phyloP scores from a whole-genome alignment of 164 flowering plant species.

The Liquidambar formosana region DNA sequence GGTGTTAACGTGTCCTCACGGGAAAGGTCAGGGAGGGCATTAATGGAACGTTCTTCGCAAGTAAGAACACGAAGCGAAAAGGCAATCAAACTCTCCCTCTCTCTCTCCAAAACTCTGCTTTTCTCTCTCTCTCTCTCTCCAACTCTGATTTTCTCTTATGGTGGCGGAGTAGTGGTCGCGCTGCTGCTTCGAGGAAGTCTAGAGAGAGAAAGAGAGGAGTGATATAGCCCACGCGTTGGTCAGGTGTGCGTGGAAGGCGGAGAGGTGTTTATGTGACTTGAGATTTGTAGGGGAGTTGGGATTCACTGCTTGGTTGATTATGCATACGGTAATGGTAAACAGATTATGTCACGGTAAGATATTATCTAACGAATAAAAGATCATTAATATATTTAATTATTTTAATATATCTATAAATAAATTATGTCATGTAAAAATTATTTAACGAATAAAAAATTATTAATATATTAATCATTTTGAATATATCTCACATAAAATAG shows the following conservation, averaged over 20 bases:
- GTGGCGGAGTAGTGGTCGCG: neutral
- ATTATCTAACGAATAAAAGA: too few species aligned
- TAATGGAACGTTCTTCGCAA: neutral
- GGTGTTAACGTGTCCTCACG: conserved; percentile 13
- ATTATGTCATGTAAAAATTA: too few species aligned
- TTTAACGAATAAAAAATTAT: too few species aligned
- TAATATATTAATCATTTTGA: too few species aligned
- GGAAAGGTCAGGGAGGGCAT: neutral
- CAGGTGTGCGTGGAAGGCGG: too few species aligned
- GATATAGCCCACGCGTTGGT: conserved; percentile 5
- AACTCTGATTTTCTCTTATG: neutral
- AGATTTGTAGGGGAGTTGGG: too few species aligned
- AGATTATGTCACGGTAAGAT: too few species aligned
- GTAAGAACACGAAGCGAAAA: neutral
- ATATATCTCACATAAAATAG: too few species aligned
- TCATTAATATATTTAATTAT: too few species aligned
- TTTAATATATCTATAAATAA: too few species aligned
- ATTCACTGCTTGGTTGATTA: too few species aligned
- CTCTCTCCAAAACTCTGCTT: neutral
- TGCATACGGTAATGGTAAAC: too few species aligned
- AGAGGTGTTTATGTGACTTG: neutral
- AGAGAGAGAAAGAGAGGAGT: conserved; percentile 2
- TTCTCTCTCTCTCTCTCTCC: conserved; percentile 1
- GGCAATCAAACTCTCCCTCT: conserved; percentile 2
- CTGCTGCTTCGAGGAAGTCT: conserved; percentile 1